Base-by-base conservation (phyloP, 495 filamentous ascomycete species). In the Annulohypoxylon maeteangense region DNA sequence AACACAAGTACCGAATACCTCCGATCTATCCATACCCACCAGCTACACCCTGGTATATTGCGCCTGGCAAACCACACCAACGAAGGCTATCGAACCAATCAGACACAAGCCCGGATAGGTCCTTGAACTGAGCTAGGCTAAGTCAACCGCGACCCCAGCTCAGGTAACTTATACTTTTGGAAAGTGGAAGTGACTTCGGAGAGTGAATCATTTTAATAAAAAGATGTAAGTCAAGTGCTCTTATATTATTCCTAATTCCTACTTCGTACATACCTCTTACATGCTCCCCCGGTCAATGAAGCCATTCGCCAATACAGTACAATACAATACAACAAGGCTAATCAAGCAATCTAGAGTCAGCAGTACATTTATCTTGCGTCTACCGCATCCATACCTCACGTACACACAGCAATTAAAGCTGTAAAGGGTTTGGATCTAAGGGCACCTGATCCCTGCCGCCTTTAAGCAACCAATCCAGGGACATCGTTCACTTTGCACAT, bases 1-100 rank as follows among this genome's bases (percentile, higher is more conserved):
- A 68, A 57, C 63, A 31, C 65, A 73, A 69, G 70, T 73, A 73
- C 65, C 70, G 62, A 69, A 73, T 73, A 73, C 70, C 55, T 69
- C 53, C 50, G 60, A 68, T 45, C 47, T 65, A 68, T 56, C 65
- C 55, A 53, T 60, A 40, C 51, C 45, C 53, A 68, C 29, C 61
- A 73, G 60, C 47, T 18, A 42, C 14, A 65, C 67, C 65, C 60
- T 64, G 70, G 70, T 57, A 60, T 65, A 72, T 72, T 68, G 65
- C 70, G 70, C 70, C 70, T 72, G 70, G 61, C 65, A 72, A 68
- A 72, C 70, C 55, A 68, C 47, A 61, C 60, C 25, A 44, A 59
- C 54, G 5, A 60, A 51, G 70, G 56, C 31, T 7, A 16, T 45
- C n/a, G 3, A 40, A 29, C 70, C 70, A 73, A 73, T 73, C 62